A percentile compares a stretch with the other conserved stretches of the same genome.
These are phyloP conservation scores for Zygoascus flipseniorum DNA, from an alignment of 805 yeast genomes.

Conservation along the genomic window DNA sequence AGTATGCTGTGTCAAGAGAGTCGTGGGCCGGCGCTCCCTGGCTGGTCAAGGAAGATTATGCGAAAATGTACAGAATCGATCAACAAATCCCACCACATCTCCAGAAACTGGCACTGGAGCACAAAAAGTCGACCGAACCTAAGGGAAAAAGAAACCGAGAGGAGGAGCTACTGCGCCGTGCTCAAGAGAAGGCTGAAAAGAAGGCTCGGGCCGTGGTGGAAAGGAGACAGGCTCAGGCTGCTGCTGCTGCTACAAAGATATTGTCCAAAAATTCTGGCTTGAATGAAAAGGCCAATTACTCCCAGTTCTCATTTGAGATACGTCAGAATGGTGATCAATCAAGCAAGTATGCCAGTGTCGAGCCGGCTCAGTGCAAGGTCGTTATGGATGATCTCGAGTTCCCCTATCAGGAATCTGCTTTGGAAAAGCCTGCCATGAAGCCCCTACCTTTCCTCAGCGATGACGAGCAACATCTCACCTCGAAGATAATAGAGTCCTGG, in stretches of 20 bases:
- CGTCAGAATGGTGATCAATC: neutral
- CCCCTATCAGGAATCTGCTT: neutral
- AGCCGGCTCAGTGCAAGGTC: no score
- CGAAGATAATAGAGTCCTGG: slow-evolving; percentile 53
- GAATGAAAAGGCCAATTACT: neutral
- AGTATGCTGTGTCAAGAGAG: slow-evolving; percentile 67
- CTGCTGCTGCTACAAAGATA: neutral
- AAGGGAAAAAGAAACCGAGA: neutral
- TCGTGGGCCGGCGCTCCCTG: slow-evolving; percentile 90
- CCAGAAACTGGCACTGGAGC: neutral
- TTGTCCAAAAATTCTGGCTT: neutral
- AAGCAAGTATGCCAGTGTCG: neutral
- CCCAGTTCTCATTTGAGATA: neutral
- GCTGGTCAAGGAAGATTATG: slow-evolving; percentile 78
- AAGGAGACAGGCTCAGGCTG: neutral
- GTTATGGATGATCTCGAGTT: slow-evolving; percentile 6
- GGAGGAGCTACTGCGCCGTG: neutral
- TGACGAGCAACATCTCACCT: slow-evolving; percentile 13
- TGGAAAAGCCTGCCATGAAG: slow-evolving; percentile 8
- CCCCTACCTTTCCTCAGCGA: slow-evolving; percentile 1
- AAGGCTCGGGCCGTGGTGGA: neutral
- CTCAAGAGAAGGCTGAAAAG: neutral
- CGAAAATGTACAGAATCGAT: slow-evolving; percentile 54
- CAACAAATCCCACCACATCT: slow-evolving; percentile 20
- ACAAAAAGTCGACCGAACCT: neutral